phyloP scores from a whole-genome alignment of 2,329 filamentous ascomycete species.

The Aspergillus texensis region DNA sequence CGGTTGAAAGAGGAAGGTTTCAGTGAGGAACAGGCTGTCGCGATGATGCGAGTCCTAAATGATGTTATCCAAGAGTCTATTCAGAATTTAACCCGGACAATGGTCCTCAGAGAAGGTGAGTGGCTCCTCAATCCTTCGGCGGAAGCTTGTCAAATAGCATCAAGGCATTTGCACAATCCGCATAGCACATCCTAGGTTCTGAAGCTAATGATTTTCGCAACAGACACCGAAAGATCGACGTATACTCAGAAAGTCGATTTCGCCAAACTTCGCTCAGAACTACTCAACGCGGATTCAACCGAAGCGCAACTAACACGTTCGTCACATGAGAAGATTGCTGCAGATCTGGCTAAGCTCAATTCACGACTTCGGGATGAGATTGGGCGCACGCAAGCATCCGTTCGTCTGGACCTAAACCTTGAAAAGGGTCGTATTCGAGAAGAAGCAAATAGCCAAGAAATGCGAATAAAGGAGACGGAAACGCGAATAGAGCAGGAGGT shows the following conservation, averaged over 20 bases:
- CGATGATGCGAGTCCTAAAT: slow-evolving; percentile 97
- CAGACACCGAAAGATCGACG: slow-evolving; percentile 55
- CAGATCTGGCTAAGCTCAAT: slow-evolving; percentile 92
- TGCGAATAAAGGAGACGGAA: slow-evolving; percentile 98
- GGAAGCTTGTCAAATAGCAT: background rate
- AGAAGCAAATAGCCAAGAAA: slow-evolving; percentile 92
- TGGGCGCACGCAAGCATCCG: slow-evolving; percentile 87
- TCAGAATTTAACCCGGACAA: slow-evolving; percentile 93
- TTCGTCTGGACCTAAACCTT: slow-evolving; percentile 88
- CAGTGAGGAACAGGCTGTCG: slow-evolving; percentile 89
- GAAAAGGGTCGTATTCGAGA: slow-evolving; percentile 96
- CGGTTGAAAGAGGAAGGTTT: slow-evolving; percentile 87
- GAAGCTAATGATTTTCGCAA: background rate
- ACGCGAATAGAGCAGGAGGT: slow-evolving; percentile 98
- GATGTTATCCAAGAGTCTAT: slow-evolving; percentile 98
- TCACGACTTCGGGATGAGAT: slow-evolving; percentile 90
- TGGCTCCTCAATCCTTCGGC: background rate
- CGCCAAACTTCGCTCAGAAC: slow-evolving; percentile 91
- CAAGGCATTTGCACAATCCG: background rate
- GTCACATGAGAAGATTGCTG: slow-evolving; percentile 88
- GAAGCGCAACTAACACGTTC: slow-evolving; percentile 86
- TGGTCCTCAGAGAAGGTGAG: slow-evolving; percentile 94
- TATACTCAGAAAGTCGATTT: slow-evolving; percentile 94
- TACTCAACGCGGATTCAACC: slow-evolving; percentile 87
- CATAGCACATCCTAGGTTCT: background rate